Evolutionary conservation across 2,329 filamentous ascomycete genomes (phyloP), one percentile per base, ranked within the genome.

Genomic region (Akanthomyces dipterigenus): DNA sequence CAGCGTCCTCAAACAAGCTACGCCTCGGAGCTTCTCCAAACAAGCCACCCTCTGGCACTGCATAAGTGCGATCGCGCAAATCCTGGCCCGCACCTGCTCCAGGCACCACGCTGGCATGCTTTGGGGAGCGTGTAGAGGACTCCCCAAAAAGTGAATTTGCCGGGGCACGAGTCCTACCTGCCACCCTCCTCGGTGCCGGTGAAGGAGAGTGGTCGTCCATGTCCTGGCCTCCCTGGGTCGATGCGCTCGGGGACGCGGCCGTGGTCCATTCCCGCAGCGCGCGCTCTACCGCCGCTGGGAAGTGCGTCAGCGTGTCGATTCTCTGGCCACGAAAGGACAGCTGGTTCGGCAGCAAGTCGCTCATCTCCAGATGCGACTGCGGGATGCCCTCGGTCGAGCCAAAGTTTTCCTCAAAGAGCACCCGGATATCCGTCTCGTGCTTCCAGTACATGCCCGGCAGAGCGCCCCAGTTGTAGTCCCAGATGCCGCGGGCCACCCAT

Each of bases 361-460:
- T 34, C 26, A n/a, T 34, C 11, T 20, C 26, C 12, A 53, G 31
- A 5, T 18, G 5, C 2, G 12, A 1, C 6, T 16, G 9, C 50
- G 22, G 31, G 11, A 42, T 28, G 22, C 20, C 14, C 5, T 24
- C 36, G 2, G 40, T 5, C 8, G n/a, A n/a, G 54, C 18, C 24
- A 14, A 31, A n/a, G 5, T 16, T n/a, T 12, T 36, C 42, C 12
- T 18, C 18, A 12, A 20, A 18, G 7, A 26, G 5, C 6, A 14
- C 36, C 2, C 38, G 22, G 4, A 34, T 14, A 9, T 45, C 22
- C 14, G 5, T 9, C 28, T 57, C 55, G 20, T 57, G 55, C 20
- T 38, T 46, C 55, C 55, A 57, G 1, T n/a, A 24, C 55, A 57
- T 48, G n/a, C 55, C 55, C n/a, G 55, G 55, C 9, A 57, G 1